A percentile compares a stretch with the other conserved stretches of the same genome.
Conservation (phyloP, 805 yeast genomes). For the Candida tallmaniae region DNA sequence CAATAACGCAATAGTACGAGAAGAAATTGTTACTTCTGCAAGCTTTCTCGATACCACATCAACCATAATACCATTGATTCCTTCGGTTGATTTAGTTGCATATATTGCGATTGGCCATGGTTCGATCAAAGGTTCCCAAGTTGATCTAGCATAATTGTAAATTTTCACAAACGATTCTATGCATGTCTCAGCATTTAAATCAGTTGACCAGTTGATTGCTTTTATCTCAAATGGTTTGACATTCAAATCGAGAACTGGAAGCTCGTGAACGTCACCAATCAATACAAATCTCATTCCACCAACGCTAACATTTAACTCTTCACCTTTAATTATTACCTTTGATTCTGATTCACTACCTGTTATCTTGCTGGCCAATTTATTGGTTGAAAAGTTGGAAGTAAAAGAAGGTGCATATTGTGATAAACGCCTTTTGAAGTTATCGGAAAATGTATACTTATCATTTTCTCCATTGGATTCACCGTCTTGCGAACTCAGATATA, state of each 20-base stretch:
- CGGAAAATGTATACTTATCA: constrained; percentile 45
- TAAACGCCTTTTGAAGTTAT: constrained; percentile 57
- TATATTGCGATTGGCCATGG: constrained; percentile 79
- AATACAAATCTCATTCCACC: constrained; percentile 78
- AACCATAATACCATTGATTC: constrained; percentile 42
- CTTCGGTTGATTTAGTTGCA: constrained; percentile 51
- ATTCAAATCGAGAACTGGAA: constrained; percentile 79
- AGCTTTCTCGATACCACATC: constrained; percentile 71
- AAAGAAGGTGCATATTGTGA: constrained; percentile 69
- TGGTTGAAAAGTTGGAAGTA: constrained; percentile 43
- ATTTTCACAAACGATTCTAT: constrained; percentile 67
- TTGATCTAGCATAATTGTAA: constrained; percentile 82
- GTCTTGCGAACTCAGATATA: constrained; percentile 32
- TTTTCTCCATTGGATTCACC: constrained; percentile 9
- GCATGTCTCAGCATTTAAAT: constrained; percentile 62
- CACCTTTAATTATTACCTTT: constrained; percentile 56
- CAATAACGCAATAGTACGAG: constrained; percentile 72
- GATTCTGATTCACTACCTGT: constrained; percentile 13
- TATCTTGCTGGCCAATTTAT: constrained; percentile 9
- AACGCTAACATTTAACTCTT: constrained; percentile 57
- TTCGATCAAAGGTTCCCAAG: constrained; percentile 94
- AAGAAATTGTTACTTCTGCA: constrained; percentile 77
- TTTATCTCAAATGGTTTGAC: constrained; percentile 62
- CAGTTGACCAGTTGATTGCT: constrained; percentile 85
- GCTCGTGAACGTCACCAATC: constrained; percentile 86